phyloP scores from a whole-genome alignment of 129 eudicot genomes.

The Ambrosia trifida region DNA sequence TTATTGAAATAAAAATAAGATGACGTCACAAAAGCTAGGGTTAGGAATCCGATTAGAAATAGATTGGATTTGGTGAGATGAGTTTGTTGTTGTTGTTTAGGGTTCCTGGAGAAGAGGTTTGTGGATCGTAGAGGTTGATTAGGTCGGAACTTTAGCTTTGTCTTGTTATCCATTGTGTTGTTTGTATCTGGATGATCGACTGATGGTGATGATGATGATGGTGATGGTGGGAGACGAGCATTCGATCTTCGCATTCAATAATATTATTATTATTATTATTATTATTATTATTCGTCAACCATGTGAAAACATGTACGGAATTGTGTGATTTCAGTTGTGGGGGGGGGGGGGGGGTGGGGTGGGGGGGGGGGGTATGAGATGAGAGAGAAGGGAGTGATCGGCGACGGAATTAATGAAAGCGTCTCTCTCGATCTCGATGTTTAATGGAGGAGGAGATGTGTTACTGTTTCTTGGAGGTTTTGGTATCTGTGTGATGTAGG shows the following conservation, averaged over 20 bases:
- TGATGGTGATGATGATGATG: slow-evolving; percentile 14
- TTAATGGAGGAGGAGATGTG: slow-evolving; percentile 11
- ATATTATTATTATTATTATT: too few relatives aligned
- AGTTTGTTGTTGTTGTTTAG: slow-evolving; percentile 4
- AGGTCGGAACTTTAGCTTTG: slow-evolving; percentile 51
- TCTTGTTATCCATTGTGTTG: slow-evolving; percentile 48
- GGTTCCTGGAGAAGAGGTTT: slow-evolving; percentile 49
- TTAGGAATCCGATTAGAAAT: slow-evolving; percentile 30
- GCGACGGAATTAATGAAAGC: slow-evolving; percentile 22
- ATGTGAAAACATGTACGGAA: slow-evolving; percentile 35
- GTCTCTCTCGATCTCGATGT: slow-evolving; percentile 39
- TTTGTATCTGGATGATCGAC: slow-evolving; percentile 25
- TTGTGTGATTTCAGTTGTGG: slow-evolving; percentile 22
- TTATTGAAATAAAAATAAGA: slow-evolving; percentile 35
- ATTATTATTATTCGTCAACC: slow-evolving; percentile 33
- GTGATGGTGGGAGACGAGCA: slow-evolving; percentile 37
- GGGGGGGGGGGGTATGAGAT: too few relatives aligned
- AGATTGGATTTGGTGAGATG: slow-evolving; percentile 29
- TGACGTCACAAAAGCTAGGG: slow-evolving; percentile 31
- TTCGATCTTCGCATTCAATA: slow-evolving; percentile 85
- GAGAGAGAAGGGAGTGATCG: slow-evolving; percentile 32
- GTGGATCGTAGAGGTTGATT: slow-evolving; percentile 45
- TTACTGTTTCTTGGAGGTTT: slow-evolving; percentile 18
- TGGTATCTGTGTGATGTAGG: not conserved
- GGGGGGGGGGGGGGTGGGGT: too few relatives aligned